Percentiles rank a stretch among this genome's conserved stretches.
Evolutionary conservation across 768 basidiomycete genomes (phyloP).

Genomic region (Suillus sp.): DNA sequence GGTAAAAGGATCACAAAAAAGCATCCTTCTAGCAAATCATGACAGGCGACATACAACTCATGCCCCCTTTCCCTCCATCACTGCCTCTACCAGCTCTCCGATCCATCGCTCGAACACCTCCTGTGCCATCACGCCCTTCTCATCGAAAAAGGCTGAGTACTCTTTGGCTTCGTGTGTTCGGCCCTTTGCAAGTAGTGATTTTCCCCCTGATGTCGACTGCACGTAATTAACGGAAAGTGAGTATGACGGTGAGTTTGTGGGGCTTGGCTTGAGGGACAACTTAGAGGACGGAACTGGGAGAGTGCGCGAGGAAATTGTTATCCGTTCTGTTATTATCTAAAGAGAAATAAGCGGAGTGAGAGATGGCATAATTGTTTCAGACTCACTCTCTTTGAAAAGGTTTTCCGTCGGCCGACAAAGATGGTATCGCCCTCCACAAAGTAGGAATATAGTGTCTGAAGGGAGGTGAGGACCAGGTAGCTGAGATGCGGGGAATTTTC

Average conservation of each 20-base stretch:
- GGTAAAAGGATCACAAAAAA: background rate
- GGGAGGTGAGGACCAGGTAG: constrained; percentile 70
- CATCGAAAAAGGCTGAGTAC: constrained; percentile 82
- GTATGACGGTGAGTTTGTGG: constrained; percentile 64
- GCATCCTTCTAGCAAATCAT: background rate
- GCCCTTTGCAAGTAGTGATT: constrained; percentile 76
- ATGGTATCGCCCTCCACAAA: constrained; percentile 83
- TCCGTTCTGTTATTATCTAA: constrained; percentile 89
- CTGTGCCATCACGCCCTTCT: constrained; percentile 76
- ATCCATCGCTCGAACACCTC: constrained; percentile 79
- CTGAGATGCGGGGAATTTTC: constrained; percentile 40
- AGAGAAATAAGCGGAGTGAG: constrained; percentile 10
- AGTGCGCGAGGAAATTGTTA: constrained; percentile 76
- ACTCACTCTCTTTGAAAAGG: constrained; percentile 81
- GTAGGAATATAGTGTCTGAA: constrained; percentile 82
- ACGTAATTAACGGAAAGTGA: constrained; percentile 67
- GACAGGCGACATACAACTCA: constrained; percentile 20
- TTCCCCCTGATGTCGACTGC: constrained; percentile 82
- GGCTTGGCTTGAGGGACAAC: constrained; percentile 21
- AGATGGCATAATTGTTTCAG: background rate
- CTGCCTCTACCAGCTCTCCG: constrained; percentile 66
- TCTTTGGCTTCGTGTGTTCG: constrained; percentile 56
- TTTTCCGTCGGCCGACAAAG: constrained; percentile 89
- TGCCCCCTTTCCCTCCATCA: constrained; percentile 68
- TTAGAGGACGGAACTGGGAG: constrained; percentile 45